Percentiles rank a stretch among this genome's conserved stretches.
These are phyloP conservation scores for Pelargonium fulgidum DNA, from an alignment of 441 rosid genomes.

Conservation along the genomic window DNA sequence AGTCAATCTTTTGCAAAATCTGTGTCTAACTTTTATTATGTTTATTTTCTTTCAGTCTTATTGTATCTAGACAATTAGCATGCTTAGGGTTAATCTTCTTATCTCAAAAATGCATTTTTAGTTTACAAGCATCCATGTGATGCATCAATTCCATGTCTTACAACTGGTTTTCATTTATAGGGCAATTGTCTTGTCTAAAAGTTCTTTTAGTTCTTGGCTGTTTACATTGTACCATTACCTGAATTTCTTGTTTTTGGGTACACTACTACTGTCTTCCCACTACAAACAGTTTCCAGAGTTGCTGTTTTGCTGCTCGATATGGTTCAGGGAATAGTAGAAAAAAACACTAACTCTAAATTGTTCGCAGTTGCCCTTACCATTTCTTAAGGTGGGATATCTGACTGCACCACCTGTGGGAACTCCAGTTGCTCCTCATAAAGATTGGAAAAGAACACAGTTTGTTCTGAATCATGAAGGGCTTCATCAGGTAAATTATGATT, in stretches of 20 bases:
- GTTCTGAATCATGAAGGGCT: constrained; percentile 79
- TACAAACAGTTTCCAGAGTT: background rate
- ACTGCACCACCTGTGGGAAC: constrained; percentile 74
- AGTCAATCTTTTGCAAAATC: background rate
- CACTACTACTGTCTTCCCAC: background rate
- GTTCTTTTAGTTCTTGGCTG: background rate
- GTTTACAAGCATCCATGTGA: background rate
- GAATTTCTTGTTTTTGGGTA: background rate
- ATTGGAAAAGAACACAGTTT: constrained; percentile 77
- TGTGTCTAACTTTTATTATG: background rate
- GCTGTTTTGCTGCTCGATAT: background rate
- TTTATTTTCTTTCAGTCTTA: background rate
- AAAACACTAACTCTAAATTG: constrained; percentile 24
- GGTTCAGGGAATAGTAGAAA: background rate
- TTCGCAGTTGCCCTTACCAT: constrained; percentile 83
- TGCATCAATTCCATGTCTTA: background rate
- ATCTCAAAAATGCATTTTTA: background rate
- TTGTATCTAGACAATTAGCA: background rate
- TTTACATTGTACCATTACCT: background rate
- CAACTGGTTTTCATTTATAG: background rate
- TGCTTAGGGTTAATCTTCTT: background rate
- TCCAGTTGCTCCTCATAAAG: constrained; percentile 71
- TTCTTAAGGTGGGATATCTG: constrained; percentile 80
- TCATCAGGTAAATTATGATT: constrained; percentile 52
- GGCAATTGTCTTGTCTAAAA: background rate